Base-by-base conservation (phyloP, 371 early-diverging fungal genomes). In the Mucor mucedo region DNA sequence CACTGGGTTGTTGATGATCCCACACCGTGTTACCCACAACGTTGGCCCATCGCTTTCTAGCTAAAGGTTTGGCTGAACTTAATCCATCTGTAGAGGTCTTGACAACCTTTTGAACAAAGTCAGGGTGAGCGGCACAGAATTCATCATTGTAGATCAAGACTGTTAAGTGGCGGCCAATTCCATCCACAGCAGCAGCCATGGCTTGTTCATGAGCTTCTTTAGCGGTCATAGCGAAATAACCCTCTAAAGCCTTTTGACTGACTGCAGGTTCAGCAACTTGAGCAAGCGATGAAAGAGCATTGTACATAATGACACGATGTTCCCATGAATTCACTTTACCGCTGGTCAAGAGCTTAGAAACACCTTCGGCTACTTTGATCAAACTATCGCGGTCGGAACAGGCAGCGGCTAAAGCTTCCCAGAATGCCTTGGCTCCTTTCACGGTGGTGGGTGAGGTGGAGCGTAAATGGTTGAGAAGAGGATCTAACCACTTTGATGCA, bases 131-230 rank as follows among this genome's bases (percentile, higher is more conserved):
- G 2, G 75, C 67, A 28, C 82, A 64, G 14, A 82, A 86, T 50
- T 77, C 80, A 48, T 77, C 82, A 11, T 76, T 64, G 39, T 81
- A 75, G 21, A 93, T 68, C 27, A 90, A 66, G 0, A 83, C 80
- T 3, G 72, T 62, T 21, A 89, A 60, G 50, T 94, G 95, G 52
- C 71, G 57, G 9, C 87, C 84, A 7, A 87, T 72, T 27, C 91
- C 87, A 38, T 83, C 73, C 10, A 94, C 83, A 42, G 88, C 85
- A 59, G 87, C 76, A 1, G 77, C 62, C 49, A 90, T 83, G 10
- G 88, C 88, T 35, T 81, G 75, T 57, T 95, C 96, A 47, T 90
- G 87, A 30, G 90, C 79, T 68, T 96, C 96, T 73, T 94, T 95
- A 50, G 76, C 75, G 6, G 85, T 66, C 81, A 93, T 86, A 3